Evolutionary conservation across 371 early-diverging fungal species (phyloP).

Genomic region (Actinomortierella wolfii): DNA sequence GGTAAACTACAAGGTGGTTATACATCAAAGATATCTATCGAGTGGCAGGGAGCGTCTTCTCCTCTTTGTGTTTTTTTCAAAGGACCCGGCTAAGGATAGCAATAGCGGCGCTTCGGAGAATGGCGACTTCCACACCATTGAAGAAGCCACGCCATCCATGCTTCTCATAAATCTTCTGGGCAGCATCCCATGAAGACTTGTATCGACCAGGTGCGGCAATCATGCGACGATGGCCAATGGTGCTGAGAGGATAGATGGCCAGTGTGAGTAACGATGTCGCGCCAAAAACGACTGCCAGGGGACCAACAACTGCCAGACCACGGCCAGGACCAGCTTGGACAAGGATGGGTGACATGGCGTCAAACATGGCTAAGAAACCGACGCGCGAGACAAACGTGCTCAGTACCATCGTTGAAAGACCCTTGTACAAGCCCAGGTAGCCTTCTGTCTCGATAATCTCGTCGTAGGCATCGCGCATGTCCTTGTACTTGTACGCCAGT

Average conservation of each 20-base stretch:
- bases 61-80: conserved; percentile 6
- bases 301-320: conserved; percentile 2
- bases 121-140: conserved; percentile 18
- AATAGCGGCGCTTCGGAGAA: conserved; percentile 12
- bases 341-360: conserved; percentile 6
- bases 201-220: conserved; percentile 27
- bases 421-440: conserved; percentile 25
- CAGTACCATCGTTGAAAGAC: conserved; percentile 14
- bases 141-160: conserved; percentile 32
- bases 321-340: neutral
- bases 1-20: too few species aligned
- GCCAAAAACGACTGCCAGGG: conserved; percentile 9
- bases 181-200: conserved; percentile 32
- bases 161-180: conserved; percentile 27
- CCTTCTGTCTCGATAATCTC: conserved; percentile 11
- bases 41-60: neutral
- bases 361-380: conserved; percentile 18
- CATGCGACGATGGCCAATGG: conserved; percentile 25
- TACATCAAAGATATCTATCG: too few species aligned
- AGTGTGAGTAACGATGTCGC: conserved; percentile 10
- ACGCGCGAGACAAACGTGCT: conserved; percentile 23
- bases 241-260: conserved; percentile 18
- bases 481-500: conserved; percentile 19
- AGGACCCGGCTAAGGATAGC: conserved; percentile 11
- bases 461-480: conserved; percentile 5